Evolutionary conservation across 306 rosid genomes (phyloP).

Genomic region (barrel medic (Medicago truncatula)): DNA sequence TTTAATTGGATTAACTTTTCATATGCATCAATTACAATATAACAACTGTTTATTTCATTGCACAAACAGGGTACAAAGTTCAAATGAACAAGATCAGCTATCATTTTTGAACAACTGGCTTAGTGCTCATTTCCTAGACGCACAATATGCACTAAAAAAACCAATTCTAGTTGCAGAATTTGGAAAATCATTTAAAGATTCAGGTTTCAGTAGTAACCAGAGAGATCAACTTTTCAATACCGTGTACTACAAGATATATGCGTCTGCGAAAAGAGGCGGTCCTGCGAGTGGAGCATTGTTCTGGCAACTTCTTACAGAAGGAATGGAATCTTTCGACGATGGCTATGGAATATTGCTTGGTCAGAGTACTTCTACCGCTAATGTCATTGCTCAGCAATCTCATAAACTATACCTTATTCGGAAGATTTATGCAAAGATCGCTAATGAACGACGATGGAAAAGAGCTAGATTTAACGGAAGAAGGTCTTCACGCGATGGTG

Average conservation of each 20-base stretch:
- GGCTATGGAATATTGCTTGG: slow-evolving; percentile 79
- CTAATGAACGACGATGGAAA: slow-evolving; percentile 58
- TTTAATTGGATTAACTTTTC: too few relatives aligned
- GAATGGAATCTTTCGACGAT: slow-evolving; percentile 81
- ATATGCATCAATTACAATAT: neutral
- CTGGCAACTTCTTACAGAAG: slow-evolving; percentile 90
- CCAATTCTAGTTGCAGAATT: slow-evolving; percentile 76
- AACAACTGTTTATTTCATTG: neutral
- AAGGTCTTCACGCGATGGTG: slow-evolving; percentile 43
- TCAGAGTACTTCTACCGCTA: slow-evolving; percentile 76
- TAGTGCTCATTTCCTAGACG: slow-evolving; percentile 66
- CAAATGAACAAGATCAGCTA: slow-evolving; percentile 63
- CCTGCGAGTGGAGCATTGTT: slow-evolving; percentile 79
- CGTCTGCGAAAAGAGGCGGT: slow-evolving; percentile 77
- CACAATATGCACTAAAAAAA: slow-evolving; percentile 65
- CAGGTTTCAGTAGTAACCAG: slow-evolving; percentile 58
- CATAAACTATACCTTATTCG: slow-evolving; percentile 62
- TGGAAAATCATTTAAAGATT: slow-evolving; percentile 75
- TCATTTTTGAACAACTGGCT: slow-evolving; percentile 87
- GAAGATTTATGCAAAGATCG: slow-evolving; percentile 55
- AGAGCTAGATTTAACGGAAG: slow-evolving; percentile 54
- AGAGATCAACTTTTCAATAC: slow-evolving; percentile 70
- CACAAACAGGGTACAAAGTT: slow-evolving; percentile 61
- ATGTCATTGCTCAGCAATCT: slow-evolving; percentile 72
- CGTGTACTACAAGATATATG: slow-evolving; percentile 76